Evolutionary conservation across 148 eudicot species (phyloP), one percentile per base, ranked within the genome.

Genomic region (Vaccinium macrocarpon): DNA sequence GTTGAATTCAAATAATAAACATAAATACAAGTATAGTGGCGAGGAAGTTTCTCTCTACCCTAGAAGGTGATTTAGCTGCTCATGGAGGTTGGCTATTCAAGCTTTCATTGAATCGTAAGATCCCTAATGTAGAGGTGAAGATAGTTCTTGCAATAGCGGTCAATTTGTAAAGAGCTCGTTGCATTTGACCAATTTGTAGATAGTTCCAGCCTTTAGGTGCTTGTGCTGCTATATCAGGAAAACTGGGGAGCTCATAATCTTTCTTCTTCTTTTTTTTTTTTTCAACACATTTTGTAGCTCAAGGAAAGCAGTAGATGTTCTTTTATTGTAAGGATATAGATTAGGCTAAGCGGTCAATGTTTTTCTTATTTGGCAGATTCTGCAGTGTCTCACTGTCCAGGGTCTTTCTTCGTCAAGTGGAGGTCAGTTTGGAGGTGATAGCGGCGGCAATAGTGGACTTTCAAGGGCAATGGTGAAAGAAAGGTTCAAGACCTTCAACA

Each of bases 401-500:
- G 89, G 89, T n/a, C 62, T 78, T 52, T 84, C 88, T 48, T 87
- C 90, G 25, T 56, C 91, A 3, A 77, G 88, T 4, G 91, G 90
- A 75, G 71, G 82, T 57, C 84, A 82, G 48, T 62, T 76, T 25
- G 85, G 82, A 8, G 87, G 86, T 14, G 92, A 85, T 82, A 84
- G 84, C 19, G n/a, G 88, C 52, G 64, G 77, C 14, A 86, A 64
- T 66, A 85, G 87, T n/a, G 86, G 91, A 19, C 87, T 93, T 52
- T 92, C 98, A n/a, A 91, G 95, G 88, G 90, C 92, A 85, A 86
- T 73, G 88, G 90, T 96, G 56, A 96, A 95, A 89, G 99, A 96
- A 38, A 89, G 95, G 84, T 96, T 90, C 85, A 96, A 95, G 89
- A 91, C 90, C 82, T 96, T 96, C 91, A 96, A 96, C 89, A 38